phyloP scores from a whole-genome alignment of 2,329 filamentous ascomycete species.

The Tolypocladium tundrense region DNA sequence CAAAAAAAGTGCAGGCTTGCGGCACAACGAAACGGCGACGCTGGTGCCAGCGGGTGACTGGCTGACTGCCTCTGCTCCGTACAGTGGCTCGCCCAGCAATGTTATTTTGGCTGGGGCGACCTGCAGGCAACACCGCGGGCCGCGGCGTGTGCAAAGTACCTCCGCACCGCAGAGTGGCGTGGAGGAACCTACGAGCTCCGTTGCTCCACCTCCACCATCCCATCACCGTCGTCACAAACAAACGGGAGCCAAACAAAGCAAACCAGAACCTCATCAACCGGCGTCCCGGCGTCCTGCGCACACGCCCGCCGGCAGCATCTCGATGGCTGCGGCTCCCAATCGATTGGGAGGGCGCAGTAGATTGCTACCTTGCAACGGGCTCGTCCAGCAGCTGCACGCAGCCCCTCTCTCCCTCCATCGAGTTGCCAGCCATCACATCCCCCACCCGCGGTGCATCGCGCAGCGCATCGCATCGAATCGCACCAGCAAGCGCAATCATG shows the following conservation, averaged over 20 bases:
- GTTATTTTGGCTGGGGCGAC: neutral
- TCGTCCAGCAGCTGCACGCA: neutral
- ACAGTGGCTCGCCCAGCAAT: neutral
- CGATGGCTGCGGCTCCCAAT: neutral
- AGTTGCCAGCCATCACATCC: neutral
- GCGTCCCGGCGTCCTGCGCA: neutral
- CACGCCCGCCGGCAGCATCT: neutral
- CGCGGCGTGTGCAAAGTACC: neutral
- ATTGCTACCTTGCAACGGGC: neutral
- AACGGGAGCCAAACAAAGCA: neutral
- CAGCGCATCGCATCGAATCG: neutral
- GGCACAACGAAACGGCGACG: neutral
- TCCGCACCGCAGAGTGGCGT: neutral
- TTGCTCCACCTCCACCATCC: neutral
- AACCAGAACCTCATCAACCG: neutral
- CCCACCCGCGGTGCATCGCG: neutral
- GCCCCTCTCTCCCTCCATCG: neutral
- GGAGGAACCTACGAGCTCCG: neutral
- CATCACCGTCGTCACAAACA: neutral
- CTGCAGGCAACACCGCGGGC: neutral
- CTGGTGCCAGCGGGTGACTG: neutral
- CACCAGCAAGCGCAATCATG: neutral
- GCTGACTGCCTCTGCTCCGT: neutral
- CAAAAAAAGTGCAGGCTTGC: slow-evolving; percentile 14
- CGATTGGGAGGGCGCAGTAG: neutral